Evolutionary conservation across 495 filamentous ascomycete genomes (phyloP).

Genomic region (Glonium stellatum): DNA sequence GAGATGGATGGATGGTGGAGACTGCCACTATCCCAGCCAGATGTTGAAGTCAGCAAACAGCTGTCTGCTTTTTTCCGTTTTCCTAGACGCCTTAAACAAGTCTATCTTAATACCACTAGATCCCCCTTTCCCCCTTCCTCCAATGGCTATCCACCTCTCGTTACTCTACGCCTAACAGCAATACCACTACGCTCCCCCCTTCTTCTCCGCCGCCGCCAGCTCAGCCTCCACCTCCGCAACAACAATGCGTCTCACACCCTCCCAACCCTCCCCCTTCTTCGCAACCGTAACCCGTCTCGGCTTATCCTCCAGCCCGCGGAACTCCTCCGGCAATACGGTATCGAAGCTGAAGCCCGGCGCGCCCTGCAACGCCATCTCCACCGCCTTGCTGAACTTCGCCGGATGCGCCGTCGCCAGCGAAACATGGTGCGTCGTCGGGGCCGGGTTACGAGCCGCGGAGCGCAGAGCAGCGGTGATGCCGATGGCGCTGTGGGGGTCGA

Average conservation of each 20-base stretch:
- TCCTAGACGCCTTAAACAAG: too few relatives aligned
- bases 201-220: conserved; percentile 8
- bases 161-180: too few relatives aligned
- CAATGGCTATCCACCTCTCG: too few relatives aligned
- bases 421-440: conserved; percentile 54
- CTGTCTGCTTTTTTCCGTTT: too few relatives aligned
- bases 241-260: conserved; percentile 34
- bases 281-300: conserved; percentile 51
- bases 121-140: too few relatives aligned
- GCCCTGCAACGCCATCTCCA: conserved; percentile 63
- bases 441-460: conserved; percentile 47
- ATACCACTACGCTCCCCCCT: neutral
- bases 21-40: too few relatives aligned
- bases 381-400: conserved; percentile 80
- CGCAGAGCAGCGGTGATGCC: conserved; percentile 67
- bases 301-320: conserved; percentile 62
- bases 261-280: conserved; percentile 31
- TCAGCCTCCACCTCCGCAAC: conserved; percentile 33
- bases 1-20: too few relatives aligned
- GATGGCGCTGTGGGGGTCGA: conserved; percentile 88
- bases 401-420: conserved; percentile 88
- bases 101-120: too few relatives aligned
- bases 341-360: conserved; percentile 64
- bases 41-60: too few relatives aligned
- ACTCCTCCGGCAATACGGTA: conserved; percentile 69